These are phyloP conservation scores for Tetrahymena thermophila DNA, from an alignment of 73 alveolate genomes.

Conservation along the genomic window DNA sequence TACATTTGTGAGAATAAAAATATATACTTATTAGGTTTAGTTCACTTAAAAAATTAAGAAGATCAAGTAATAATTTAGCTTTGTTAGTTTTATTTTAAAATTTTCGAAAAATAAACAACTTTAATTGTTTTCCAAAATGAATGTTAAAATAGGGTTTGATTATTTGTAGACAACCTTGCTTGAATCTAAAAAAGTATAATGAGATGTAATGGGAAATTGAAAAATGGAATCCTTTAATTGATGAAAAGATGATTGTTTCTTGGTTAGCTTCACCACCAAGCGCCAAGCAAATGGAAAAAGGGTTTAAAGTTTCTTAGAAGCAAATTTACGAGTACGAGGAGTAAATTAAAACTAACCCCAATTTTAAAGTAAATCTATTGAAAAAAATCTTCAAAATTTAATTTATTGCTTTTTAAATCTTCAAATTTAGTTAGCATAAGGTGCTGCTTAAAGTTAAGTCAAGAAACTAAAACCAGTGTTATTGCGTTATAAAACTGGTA, in stretches of 20 bases:
- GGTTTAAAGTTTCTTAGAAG: constrained; percentile 15
- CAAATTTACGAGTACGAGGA: constrained; percentile 25
- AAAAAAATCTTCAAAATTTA: not conserved
- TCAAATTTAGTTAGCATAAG: not conserved
- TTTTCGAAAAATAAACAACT: not conserved
- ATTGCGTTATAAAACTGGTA: constrained; percentile 5
- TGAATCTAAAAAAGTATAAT: not conserved
- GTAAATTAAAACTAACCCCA: not conserved
- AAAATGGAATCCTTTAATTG: constrained; percentile 21
- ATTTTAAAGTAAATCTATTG: not conserved
- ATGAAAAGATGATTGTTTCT: constrained; percentile 10
- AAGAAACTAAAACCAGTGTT: constrained; percentile 13
- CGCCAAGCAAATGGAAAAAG: not conserved
- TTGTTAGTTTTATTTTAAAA: not conserved
- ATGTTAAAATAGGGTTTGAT: constrained; percentile 2
- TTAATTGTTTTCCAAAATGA: not conserved
- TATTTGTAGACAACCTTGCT: constrained; percentile 13
- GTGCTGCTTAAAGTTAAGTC: constrained; percentile 5
- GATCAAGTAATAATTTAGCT: constrained; percentile 3
- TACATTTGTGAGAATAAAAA: constrained; percentile 30
- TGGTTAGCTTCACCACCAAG: constrained; percentile 20
- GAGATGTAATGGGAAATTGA: constrained; percentile 30
- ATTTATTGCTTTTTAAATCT: not conserved
- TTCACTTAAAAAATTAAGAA: not conserved
- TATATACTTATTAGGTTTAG: constrained; percentile 20